These are phyloP conservation scores for Chaetomidium leptoderma DNA, from an alignment of 495 filamentous ascomycete species.

Conservation along the genomic window DNA sequence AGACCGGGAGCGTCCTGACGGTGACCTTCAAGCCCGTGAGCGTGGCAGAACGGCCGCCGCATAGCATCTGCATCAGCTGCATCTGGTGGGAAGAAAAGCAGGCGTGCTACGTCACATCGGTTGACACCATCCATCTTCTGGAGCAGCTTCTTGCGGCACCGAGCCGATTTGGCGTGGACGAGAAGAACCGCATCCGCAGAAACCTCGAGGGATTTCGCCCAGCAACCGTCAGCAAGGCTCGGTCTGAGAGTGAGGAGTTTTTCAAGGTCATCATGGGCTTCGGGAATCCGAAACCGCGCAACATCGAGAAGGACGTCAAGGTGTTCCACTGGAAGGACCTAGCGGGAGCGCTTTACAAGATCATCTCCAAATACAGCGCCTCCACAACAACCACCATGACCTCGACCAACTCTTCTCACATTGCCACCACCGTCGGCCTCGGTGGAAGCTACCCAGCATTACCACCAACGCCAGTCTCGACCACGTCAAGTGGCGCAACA, in stretches of 20 bases:
- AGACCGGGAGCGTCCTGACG: conserved; percentile 68
- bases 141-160: conserved; percentile 73
- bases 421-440: conserved; percentile 35
- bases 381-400: conserved; percentile 26
- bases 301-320: conserved; percentile 98
- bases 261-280: conserved; percentile 99
- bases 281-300: conserved; percentile 85
- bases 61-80: conserved; percentile 83
- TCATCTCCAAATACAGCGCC: conserved; percentile 86
- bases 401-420: conserved; percentile 19
- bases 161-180: conserved; percentile 82
- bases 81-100: conserved; percentile 89
- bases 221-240: conserved; percentile 85
- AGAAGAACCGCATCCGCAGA: conserved; percentile 94
- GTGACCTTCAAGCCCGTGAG: conserved; percentile 67
- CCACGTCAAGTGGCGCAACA: conserved; percentile 19
- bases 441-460: conserved; percentile 36
- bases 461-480: conserved; percentile 38
- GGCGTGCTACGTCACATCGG: conserved; percentile 89
- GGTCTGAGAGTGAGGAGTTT: conserved; percentile 87
- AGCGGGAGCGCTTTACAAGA: conserved; percentile 81
- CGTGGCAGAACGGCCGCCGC: conserved; percentile 63
- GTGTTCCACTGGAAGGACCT: conserved; percentile 94
- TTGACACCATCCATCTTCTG: conserved; percentile 89
- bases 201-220: conserved; percentile 92